Percentiles rank a stretch among this genome's conserved stretches.
These are phyloP conservation scores for Populus davidiana DNA, from an alignment of 345 rosid genomes.

Conservation along the genomic window DNA sequence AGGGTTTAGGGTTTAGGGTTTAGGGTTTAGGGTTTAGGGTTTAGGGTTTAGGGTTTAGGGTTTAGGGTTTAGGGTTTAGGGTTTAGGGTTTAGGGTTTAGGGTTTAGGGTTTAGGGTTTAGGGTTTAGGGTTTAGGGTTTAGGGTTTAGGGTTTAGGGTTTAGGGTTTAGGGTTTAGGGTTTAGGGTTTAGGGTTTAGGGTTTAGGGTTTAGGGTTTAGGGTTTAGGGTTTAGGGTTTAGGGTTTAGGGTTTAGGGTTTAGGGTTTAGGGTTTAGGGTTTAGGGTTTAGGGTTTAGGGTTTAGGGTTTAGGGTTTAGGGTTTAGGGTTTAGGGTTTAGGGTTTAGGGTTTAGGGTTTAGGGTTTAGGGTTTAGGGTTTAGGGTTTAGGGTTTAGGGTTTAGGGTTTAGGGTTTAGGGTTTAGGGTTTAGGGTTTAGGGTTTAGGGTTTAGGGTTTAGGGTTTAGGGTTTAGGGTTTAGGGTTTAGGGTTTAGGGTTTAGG, in stretches of 20 bases:
- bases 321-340: slow-evolving; percentile 15
- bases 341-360: slow-evolving; percentile 13
- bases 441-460: slow-evolving; percentile 21
- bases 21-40: slow-evolving; percentile 1
- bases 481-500: slow-evolving; percentile 17
- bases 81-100: slow-evolving; percentile 7
- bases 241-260: slow-evolving; percentile 10
- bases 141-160: slow-evolving; percentile 12
- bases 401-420: slow-evolving; percentile 21
- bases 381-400: slow-evolving; percentile 23
- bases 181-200: slow-evolving; percentile 20
- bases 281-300: slow-evolving; percentile 18
- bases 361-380: slow-evolving; percentile 18
- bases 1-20: slow-evolving; percentile 22
- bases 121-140: slow-evolving; percentile 11
- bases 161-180: slow-evolving; percentile 22
- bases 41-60: slow-evolving; percentile 18
- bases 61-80: slow-evolving; percentile 14
- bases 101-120: neutral
- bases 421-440: slow-evolving; percentile 21
- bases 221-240: neutral
- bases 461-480: slow-evolving; percentile 21
- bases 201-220: slow-evolving; percentile 10
- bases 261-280: slow-evolving; percentile 5
- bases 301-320: slow-evolving; percentile 17